Base-by-base conservation (phyloP, 768 basidiomycete species). In the Amylocystis lapponica region DNA sequence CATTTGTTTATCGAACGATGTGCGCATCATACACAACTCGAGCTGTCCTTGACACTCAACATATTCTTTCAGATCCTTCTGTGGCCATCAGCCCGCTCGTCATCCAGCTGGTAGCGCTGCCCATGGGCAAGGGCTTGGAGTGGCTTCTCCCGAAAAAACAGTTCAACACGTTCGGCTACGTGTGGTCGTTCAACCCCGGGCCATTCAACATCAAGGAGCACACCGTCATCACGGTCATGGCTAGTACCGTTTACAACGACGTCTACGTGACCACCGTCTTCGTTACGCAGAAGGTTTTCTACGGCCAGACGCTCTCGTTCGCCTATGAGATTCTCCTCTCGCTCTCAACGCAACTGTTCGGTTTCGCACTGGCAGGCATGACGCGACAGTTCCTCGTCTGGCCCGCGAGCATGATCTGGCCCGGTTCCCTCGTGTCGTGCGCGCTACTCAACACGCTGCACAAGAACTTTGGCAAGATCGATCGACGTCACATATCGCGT, bases 181-280 rank as follows among this genome's bases (percentile, higher is more conserved):
- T 73, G 17, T 85, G 85, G 81, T 76, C 83, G 9, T 61, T 89
- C 37, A 89, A 84, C 52, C 81, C 81, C 0, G 91, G 90, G 0
- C 88, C 86, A 2, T 94, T 93, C 70, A 83, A 78, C 49, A 81
- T 93, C 72, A 94, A 94, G 71, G 91, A 94, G 58, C 91, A 94
- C 55, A 80, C 86, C 47, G 81, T 79, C 59, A 83, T 86, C 57
- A 84, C 84, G 20, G 75, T 88, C 46, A 89, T 90, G 87, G 76
- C 79, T 27, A 88, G 83, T 57, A 74, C 86, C 21, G 76, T 72
- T 20, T 70, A 74, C 42, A 59, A 63, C 19, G 85, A 85, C 29
- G 75, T 81, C 3, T 87, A 88, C 54, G 76, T 79, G 23, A 82
- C 84, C 1, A 85, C 88, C 43, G 70, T 88, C 43, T 57, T 82